Evolutionary conservation across 768 basidiomycete species (phyloP).

Genomic region (Suillus weaverae): DNA sequence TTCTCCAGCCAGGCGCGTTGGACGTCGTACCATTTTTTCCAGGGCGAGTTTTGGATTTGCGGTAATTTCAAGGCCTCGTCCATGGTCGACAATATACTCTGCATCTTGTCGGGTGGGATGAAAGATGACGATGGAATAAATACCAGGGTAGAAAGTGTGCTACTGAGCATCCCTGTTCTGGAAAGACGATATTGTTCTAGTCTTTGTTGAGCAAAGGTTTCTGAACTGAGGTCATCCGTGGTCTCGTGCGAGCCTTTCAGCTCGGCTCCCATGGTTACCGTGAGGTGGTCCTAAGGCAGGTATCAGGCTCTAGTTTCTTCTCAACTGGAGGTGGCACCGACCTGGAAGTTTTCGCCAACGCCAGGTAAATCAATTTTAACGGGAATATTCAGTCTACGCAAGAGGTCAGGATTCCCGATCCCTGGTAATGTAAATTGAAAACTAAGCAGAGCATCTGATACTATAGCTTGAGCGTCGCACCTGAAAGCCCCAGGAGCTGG

Average conservation of each 20-base stretch:
- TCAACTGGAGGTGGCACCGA: not conserved
- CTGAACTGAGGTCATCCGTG: conserved; percentile 14
- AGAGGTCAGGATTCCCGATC: conserved; percentile 14
- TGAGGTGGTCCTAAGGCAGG: conserved; percentile 14
- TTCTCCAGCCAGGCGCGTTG: conserved; percentile 20
- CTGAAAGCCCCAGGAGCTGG: conserved; percentile 36
- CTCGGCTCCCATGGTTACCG: conserved; percentile 18
- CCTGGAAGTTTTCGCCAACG: conserved; percentile 38
- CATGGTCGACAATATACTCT: conserved; percentile 7
- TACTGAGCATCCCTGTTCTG: conserved; percentile 15
- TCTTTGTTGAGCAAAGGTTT: conserved; percentile 11
- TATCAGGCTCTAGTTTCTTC: not conserved
- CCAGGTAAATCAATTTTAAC: conserved; percentile 34
- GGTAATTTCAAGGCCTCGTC: conserved; percentile 12
- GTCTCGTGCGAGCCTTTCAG: conserved; percentile 13
- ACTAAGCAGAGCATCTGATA: not conserved
- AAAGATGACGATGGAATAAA: conserved; percentile 17
- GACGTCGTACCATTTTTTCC: conserved; percentile 15
- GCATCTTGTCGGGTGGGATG: conserved; percentile 15
- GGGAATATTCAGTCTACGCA: conserved; percentile 20
- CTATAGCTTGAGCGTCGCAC: conserved; percentile 1
- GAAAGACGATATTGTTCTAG: conserved; percentile 15
- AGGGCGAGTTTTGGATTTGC: conserved; percentile 15
- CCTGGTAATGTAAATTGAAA: conserved; percentile 7
- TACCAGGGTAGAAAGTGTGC: conserved; percentile 17